Evolutionary conservation across 192 early-diverging fungal genomes (phyloP), one percentile per base, ranked within the genome.

Genomic region (Backusella tuberculispora): DNA sequence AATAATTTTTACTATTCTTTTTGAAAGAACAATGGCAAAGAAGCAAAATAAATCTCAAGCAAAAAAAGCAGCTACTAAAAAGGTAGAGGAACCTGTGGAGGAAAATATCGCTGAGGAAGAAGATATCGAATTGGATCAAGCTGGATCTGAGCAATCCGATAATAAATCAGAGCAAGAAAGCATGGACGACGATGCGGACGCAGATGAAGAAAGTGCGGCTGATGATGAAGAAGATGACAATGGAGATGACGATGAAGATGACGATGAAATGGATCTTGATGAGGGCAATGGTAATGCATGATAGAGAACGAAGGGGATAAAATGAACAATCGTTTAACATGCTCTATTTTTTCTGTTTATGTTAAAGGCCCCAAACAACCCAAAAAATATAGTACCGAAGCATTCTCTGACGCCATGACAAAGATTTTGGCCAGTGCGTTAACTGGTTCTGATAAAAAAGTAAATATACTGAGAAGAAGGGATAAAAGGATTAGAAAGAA

Each of bases 391-490:
- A 85, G 76, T 14, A 78, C 78, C 46, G 89, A 80, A 73, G 89
- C 80, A 79, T 91, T 88, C 73, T 89, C 91, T 1, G 88, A 84
- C 60, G 88, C 91, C 6, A 92, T 92, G 84, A 85, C 84, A 53
- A 90, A 89, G 71, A 89, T 92, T 83, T 81, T 92, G 45, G 86
- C 85, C 37, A 83, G 83, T 15, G 83, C 77, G 41, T 65, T 88
- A 69, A 84, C 71, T 24, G 74, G 60, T n/a, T 68, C 70, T n/a
- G 86, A 85, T 63, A 76, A 71, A 69, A 74, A 80, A 45, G 84
- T 84, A 74, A 63, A 40, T 66, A 13, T 8, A 47, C 29, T 6
- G 42, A 29, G 5, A 63, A 6, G 26, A 17, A 44, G 1, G 17
- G 0, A 38, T 14, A n/a, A 37, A 73, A 6, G 21, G 1, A 45